phyloP scores from a whole-genome alignment of 176 grass and related monocot species.

The Alopecurus myosuroides region DNA sequence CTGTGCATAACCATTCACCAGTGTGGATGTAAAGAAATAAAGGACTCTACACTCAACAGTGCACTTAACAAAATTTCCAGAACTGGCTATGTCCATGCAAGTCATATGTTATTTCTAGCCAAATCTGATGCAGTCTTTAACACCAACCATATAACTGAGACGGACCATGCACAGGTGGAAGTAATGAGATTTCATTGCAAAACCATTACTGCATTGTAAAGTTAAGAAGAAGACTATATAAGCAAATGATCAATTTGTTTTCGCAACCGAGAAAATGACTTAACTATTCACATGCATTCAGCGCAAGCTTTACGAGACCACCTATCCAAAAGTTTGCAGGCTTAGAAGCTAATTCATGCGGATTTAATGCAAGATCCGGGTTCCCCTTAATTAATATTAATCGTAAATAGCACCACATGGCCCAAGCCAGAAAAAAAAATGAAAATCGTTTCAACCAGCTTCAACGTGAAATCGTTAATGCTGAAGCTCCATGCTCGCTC shows the following conservation, averaged over 20 bases:
- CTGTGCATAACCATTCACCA: not conserved
- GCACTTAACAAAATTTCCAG: not conserved
- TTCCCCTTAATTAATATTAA: conserved; percentile 6
- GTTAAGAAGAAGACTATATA: not conserved
- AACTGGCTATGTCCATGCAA: not conserved
- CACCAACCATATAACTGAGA: not conserved
- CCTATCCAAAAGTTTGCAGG: not conserved
- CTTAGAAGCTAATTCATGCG: not conserved
- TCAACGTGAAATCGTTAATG: not conserved
- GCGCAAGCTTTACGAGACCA: not conserved
- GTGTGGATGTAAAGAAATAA: not conserved
- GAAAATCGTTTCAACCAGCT: not conserved
- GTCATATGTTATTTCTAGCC: not conserved
- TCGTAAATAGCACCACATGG: conserved; percentile 9
- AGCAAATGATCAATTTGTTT: not conserved
- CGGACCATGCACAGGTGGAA: not conserved
- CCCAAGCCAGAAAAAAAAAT: not conserved
- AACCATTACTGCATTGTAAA: not conserved
- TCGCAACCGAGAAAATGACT: not conserved
- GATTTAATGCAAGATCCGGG: conserved; percentile 22
- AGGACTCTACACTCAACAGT: not conserved
- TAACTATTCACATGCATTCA: conserved; percentile 11
- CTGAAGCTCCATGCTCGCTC: not conserved
- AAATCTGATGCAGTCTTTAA: not conserved
- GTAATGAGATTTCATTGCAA: conserved; percentile 9